Evolutionary conservation across 2,329 filamentous ascomycete species (phyloP).

Genomic region (Dryadomyces quercus-mongolicae): DNA sequence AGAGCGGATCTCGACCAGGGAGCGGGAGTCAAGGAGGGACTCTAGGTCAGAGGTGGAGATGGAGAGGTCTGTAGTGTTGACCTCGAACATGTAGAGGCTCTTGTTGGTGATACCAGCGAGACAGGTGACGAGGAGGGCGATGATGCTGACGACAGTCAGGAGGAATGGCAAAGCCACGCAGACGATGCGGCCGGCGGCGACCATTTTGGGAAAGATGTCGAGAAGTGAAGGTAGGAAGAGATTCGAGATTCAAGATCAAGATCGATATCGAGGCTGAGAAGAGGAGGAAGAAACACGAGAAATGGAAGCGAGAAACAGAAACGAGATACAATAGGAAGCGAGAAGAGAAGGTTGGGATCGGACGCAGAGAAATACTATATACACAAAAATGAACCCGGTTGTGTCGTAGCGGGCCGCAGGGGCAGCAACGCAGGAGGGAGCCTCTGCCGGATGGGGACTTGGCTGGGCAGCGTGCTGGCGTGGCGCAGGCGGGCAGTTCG

Average conservation of each 20-base stretch:
- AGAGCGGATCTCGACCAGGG: background rate
- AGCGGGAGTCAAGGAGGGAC: constrained; percentile 4
- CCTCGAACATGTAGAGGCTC: constrained; percentile 42
- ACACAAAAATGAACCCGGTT: too few relatives aligned
- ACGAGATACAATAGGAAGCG: background rate
- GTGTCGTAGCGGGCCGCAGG: background rate
- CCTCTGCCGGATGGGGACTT: background rate
- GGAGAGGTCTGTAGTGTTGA: constrained; percentile 51
- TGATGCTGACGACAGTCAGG: constrained; percentile 64
- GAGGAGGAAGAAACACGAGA: background rate
- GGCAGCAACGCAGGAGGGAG: background rate
- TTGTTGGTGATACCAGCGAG: constrained; percentile 45
- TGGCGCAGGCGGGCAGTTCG: background rate
- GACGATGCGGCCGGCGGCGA: constrained; percentile 56
- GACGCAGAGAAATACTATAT: background rate
- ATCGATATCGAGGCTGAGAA: background rate
- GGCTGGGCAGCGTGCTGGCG: background rate
- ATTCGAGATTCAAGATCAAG: too few relatives aligned
- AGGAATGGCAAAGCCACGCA: constrained; percentile 83
- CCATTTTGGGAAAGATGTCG: constrained; percentile 13
- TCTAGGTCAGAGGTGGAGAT: constrained; percentile 16
- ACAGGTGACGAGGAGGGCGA: constrained; percentile 51
- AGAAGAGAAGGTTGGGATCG: background rate
- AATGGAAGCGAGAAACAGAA: background rate
- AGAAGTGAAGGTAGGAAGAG: background rate